Base-by-base conservation (phyloP, 192 early-diverging fungal genomes). In the Mortierella hygrophila region DNA sequence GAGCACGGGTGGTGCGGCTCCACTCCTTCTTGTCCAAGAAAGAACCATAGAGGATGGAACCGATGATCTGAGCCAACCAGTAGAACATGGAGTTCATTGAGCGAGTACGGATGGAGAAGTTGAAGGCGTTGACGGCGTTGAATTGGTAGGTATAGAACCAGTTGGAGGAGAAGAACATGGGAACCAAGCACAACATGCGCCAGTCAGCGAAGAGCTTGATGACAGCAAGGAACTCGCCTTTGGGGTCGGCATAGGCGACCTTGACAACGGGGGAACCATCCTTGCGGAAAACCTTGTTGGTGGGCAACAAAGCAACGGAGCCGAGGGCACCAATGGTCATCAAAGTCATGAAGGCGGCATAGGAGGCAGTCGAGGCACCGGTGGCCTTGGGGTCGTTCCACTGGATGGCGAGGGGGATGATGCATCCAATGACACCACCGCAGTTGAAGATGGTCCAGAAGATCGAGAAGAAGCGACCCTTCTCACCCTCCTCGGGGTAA, bases 391-490 rank as follows among this genome's bases (percentile, higher is more conserved):
- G 40, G 55, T 79, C 77, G 75, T 95, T 89, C 92, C 91, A 97
- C 88, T 95, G 92, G 49, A 94, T 90, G 71, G 88, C 94, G 68
- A 97, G 92, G 47, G 91, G 92, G 77, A 97, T 91, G 10, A 93
- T 88, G 74, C 92, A 92, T 77, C 97, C 97, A 38, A 97, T 73
- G 76, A 95, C 92, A 71, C 93, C 97, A 75, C 97, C 97, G 71
- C 91, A 81, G 81, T 90, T 90, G 91, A 96, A 97, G 78, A 97
- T 94, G 70, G 93, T 90, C 97, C 97, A 97, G 93, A 97, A 97
- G 47, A 94, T 90, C 38, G 93, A 92, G 78, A 97, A 96, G 88
- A 92, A 96, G 78, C 88, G 92, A 54, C 95, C 96, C 90, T 96
- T 96, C 57, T 95, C 91, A 32, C 91, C 86, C 80, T 97, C 96